These are phyloP conservation scores for Globisporangium apiculatum DNA, from an alignment of 352 stramenopile species.

Conservation along the genomic window DNA sequence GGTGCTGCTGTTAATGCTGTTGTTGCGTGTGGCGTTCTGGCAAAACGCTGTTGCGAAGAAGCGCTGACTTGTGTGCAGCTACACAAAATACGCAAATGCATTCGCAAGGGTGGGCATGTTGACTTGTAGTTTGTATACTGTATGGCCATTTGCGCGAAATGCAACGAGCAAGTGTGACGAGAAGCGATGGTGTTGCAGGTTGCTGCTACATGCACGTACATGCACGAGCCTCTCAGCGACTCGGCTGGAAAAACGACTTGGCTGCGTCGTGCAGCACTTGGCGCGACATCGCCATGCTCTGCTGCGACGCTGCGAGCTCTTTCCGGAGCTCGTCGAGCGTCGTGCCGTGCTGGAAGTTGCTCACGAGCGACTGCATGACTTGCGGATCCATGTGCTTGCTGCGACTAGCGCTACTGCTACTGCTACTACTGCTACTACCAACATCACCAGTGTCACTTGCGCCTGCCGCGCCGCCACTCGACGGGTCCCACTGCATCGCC, in stretches of 20 bases:
- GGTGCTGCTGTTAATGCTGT: too few relatives aligned
- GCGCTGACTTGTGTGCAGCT: too few relatives aligned
- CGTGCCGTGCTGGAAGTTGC: conserved; percentile 66
- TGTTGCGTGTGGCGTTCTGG: too few relatives aligned
- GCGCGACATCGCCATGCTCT: conserved; percentile 56
- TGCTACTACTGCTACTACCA: neutral
- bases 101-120: too few relatives aligned
- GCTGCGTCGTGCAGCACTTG: conserved; percentile 61
- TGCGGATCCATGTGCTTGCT: conserved; percentile 47
- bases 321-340: conserved; percentile 50
- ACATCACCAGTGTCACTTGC: conserved; percentile 5
- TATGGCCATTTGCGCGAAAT: too few relatives aligned
- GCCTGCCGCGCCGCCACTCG: neutral
- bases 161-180: too few relatives aligned
- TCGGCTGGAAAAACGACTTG: conserved; percentile 56
- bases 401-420: conserved; percentile 11
- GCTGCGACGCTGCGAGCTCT: conserved; percentile 59
- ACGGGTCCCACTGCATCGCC: conserved; percentile 17
- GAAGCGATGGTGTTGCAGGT: too few relatives aligned
- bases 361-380: conserved; percentile 56
- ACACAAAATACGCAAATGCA: too few relatives aligned
- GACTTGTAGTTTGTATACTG: too few relatives aligned
- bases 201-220: neutral
- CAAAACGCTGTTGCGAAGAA: too few relatives aligned
- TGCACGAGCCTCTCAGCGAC: conserved; percentile 6